These are phyloP conservation scores for Penicillium lagena DNA, from an alignment of 495 filamentous ascomycete species.

Conservation along the genomic window DNA sequence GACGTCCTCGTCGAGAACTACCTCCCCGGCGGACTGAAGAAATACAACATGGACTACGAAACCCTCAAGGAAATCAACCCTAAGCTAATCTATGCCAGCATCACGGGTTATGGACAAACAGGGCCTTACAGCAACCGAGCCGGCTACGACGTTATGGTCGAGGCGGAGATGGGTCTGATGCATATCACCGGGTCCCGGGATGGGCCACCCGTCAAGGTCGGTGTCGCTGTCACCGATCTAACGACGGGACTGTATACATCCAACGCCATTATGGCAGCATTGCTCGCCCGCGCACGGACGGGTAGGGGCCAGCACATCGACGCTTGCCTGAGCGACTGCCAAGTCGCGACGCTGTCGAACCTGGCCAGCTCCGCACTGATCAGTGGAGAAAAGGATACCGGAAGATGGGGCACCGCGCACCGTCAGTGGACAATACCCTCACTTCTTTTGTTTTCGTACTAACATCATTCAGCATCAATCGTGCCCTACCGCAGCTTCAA, in stretches of 20 bases:
- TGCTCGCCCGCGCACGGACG: slow-evolving; percentile 62
- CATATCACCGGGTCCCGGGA: slow-evolving; percentile 89
- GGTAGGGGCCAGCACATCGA: slow-evolving; percentile 89
- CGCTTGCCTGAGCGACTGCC: slow-evolving; percentile 83
- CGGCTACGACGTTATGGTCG: slow-evolving; percentile 99
- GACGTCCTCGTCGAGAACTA: slow-evolving; percentile 98
- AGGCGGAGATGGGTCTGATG: slow-evolving; percentile 97
- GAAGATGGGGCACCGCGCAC: slow-evolving; percentile 93
- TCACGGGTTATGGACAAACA: slow-evolving; percentile 80
- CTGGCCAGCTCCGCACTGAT: slow-evolving; percentile 89
- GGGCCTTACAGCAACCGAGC: slow-evolving; percentile 85
- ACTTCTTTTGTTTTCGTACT: slow-evolving; percentile 3
- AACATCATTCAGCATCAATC: slow-evolving; percentile 64
- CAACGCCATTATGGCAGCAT: slow-evolving; percentile 91
- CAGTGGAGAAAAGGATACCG: slow-evolving; percentile 78
- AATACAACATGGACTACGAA: slow-evolving; percentile 83
- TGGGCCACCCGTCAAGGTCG: slow-evolving; percentile 92
- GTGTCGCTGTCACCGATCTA: slow-evolving; percentile 92
- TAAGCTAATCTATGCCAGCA: slow-evolving; percentile 58
- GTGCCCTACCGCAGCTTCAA: slow-evolving; percentile 91
- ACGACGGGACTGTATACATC: slow-evolving; percentile 97
- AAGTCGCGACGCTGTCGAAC: slow-evolving; percentile 88
- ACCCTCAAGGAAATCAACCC: slow-evolving; percentile 77
- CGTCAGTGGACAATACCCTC: slow-evolving; percentile 47
- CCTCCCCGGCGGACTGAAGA: slow-evolving; percentile 81